Evolutionary conservation across 176 grass and related monocot species (phyloP).

Genomic region (Triticum timopheevii): DNA sequence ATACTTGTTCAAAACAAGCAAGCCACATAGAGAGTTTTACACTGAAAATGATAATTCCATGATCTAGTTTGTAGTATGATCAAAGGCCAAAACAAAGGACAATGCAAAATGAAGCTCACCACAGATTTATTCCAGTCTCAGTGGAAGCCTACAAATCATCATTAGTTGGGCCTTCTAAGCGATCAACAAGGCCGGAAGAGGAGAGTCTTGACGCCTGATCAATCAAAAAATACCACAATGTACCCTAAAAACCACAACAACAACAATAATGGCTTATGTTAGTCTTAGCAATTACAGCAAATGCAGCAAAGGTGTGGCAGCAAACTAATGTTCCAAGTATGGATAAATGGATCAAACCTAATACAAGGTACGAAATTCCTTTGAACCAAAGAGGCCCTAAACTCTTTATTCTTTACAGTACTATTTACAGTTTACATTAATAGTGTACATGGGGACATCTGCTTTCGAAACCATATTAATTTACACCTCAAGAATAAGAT

Average conservation of each 20-base stretch:
- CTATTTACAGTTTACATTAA: constrained; percentile 3
- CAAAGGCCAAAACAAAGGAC: neutral
- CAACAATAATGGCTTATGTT: neutral
- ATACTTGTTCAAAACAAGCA: neutral
- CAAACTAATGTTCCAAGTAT: neutral
- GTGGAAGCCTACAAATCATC: neutral
- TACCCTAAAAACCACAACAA: neutral
- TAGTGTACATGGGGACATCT: neutral
- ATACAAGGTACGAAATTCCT: neutral
- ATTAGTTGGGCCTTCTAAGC: neutral
- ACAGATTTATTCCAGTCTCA: neutral
- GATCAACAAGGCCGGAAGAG: neutral
- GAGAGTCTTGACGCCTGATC: neutral
- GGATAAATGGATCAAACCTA: neutral
- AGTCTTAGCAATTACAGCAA: neutral
- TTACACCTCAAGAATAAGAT: constrained; percentile 18
- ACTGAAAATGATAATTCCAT: neutral
- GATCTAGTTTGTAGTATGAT: neutral
- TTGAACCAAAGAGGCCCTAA: neutral
- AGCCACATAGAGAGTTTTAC: neutral
- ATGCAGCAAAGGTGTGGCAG: neutral
- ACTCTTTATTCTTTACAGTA: neutral
- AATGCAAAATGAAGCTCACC: neutral
- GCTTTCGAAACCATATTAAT: neutral
- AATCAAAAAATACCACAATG: neutral